Evolutionary conservation across 352 stramenopile species (phyloP).

Genomic region (Phytophthora pinifolia): DNA sequence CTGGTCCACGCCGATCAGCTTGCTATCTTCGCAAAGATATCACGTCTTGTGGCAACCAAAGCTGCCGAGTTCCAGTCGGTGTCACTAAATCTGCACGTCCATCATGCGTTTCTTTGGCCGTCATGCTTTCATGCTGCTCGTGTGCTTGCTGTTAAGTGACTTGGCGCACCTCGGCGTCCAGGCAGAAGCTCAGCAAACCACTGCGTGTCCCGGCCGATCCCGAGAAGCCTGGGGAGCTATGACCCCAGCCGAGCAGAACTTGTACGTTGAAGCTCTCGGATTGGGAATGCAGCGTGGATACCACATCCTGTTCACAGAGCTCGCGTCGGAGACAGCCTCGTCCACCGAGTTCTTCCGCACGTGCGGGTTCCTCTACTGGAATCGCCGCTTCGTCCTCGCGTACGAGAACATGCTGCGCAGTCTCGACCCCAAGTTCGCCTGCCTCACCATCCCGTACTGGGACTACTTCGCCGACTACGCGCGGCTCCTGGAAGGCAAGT

Average conservation of each 20-base stretch:
- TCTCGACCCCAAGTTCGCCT: slow-evolving; percentile 32
- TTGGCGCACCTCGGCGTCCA: background rate
- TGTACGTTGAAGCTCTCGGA: slow-evolving; percentile 37
- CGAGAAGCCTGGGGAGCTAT: slow-evolving; percentile 36
- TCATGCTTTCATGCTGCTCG: slow-evolving; percentile 12
- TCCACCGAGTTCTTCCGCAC: slow-evolving; percentile 36
- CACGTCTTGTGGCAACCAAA: background rate
- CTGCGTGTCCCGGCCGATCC: slow-evolving; percentile 9
- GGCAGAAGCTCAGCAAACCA: slow-evolving; percentile 6
- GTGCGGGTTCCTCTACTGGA: slow-evolving; percentile 56
- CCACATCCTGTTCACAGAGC: slow-evolving; percentile 41
- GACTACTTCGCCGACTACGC: slow-evolving; percentile 58
- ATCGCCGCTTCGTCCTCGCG: slow-evolving; percentile 45
- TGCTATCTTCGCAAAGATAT: slow-evolving; percentile 1
- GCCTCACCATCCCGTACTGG: slow-evolving; percentile 59
- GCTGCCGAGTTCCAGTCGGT: background rate
- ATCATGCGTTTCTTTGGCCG: slow-evolving; percentile 13
- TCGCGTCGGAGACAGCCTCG: slow-evolving; percentile 31
- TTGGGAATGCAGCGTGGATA: slow-evolving; percentile 33
- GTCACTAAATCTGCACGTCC: background rate
- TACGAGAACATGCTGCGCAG: slow-evolving; percentile 63
- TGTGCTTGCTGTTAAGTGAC: slow-evolving; percentile 16
- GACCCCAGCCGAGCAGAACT: slow-evolving; percentile 28
- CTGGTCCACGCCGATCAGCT: background rate
- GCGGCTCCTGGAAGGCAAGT: slow-evolving; percentile 23